Conservation (phyloP, 1,284 basidiomycete species). For the Ustilago vetiveriae region DNA sequence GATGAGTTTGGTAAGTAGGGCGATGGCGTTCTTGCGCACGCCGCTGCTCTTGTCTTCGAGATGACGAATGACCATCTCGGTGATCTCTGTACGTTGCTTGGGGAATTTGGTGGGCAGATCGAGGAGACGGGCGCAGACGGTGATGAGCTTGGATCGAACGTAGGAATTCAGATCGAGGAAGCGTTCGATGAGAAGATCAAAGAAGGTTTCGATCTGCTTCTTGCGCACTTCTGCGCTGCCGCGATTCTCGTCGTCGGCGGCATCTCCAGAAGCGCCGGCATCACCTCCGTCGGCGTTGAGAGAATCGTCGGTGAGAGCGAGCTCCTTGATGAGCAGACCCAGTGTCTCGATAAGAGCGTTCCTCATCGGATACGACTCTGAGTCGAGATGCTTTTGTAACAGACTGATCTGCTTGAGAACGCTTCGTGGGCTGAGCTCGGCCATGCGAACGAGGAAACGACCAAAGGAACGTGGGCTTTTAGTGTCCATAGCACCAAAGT, state of each 20-base stretch:
- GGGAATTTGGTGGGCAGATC: conserved; percentile 83
- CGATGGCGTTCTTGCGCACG: conserved; percentile 85
- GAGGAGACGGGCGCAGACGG: conserved; percentile 77
- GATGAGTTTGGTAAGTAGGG: conserved; percentile 80
- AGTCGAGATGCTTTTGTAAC: conserved; percentile 85
- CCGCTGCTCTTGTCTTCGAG: conserved; percentile 90
- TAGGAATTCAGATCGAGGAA: conserved; percentile 89
- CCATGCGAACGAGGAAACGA: conserved; percentile 82
- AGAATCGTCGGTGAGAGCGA: conserved; percentile 55
- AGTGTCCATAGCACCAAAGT: conserved; percentile 81
- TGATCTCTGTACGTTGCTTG: conserved; percentile 81
- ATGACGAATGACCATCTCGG: conserved; percentile 79
- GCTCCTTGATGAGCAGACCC: conserved; percentile 68
- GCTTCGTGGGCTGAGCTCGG: conserved; percentile 83
- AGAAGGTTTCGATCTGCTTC: conserved; percentile 85
- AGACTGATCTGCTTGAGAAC: conserved; percentile 90
- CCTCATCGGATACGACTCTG: conserved; percentile 96
- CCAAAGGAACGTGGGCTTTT: conserved; percentile 89
- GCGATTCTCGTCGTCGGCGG: conserved; percentile 46
- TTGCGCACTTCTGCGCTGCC: conserved; percentile 72
- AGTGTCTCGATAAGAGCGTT: conserved; percentile 69
- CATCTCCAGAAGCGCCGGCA: conserved; percentile 13
- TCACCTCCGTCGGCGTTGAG: conserved; percentile 30
- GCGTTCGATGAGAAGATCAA: conserved; percentile 83
- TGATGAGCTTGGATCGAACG: conserved; percentile 86